Conservation (phyloP, 75 land plant genomes). For the Pinus albicaulis region DNA sequence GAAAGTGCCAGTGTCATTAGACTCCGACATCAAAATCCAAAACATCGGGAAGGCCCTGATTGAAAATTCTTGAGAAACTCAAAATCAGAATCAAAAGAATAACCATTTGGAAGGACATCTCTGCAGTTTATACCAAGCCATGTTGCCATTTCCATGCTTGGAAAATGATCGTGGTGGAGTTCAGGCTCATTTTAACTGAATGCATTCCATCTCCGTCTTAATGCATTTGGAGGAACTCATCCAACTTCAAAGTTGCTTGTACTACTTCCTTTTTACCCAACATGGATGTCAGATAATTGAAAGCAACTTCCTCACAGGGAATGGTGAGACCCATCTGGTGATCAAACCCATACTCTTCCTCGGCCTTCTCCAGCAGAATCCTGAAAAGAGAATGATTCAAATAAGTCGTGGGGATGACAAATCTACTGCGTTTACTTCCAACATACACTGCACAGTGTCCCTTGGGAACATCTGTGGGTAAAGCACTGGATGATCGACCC, state of each 20-base stretch:
- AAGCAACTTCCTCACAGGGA: conserved; percentile 52
- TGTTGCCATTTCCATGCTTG: too few species aligned
- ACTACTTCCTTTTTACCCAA: background rate
- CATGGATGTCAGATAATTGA: conserved; percentile 1
- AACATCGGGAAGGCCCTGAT: too few species aligned
- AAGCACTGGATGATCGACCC: background rate
- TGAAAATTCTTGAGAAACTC: too few species aligned
- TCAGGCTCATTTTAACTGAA: too few species aligned
- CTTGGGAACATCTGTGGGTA: conserved; percentile 9
- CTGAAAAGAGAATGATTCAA: conserved; percentile 46
- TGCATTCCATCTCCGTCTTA: too few species aligned
- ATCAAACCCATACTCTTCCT: conserved; percentile 64
- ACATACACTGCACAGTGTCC: conserved; percentile 62
- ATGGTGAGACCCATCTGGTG: conserved; percentile 29
- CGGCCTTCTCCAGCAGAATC: conserved; percentile 57
- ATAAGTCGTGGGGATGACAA: conserved; percentile 23
- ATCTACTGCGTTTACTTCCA: too few species aligned
- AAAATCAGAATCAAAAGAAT: too few species aligned
- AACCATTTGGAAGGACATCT: too few species aligned
- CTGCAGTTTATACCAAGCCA: too few species aligned
- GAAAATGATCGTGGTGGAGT: too few species aligned
- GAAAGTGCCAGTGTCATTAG: too few species aligned
- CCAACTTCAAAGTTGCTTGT: background rate
- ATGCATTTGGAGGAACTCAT: background rate
- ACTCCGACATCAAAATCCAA: too few species aligned